These are phyloP conservation scores for Abrus pulchellus DNA, from an alignment of 306 rosid genomes.

Conservation along the genomic window DNA sequence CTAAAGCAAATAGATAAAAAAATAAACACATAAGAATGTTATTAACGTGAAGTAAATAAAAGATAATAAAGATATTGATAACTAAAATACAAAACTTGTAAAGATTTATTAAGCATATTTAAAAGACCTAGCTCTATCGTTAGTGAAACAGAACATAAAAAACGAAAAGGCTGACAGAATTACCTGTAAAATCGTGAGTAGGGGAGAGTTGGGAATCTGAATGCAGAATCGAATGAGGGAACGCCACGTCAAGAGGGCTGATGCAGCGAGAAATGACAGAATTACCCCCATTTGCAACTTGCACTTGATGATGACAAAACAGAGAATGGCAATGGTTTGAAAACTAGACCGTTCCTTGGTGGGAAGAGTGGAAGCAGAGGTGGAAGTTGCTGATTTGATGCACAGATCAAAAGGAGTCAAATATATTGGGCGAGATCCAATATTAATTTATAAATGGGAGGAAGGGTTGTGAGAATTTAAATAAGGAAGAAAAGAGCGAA, in stretches of 20 bases:
- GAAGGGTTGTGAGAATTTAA: not conserved
- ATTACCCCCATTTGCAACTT: slow-evolving; percentile 1
- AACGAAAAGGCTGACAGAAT: not conserved
- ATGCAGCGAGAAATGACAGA: slow-evolving; percentile 33
- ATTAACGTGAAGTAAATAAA: no score
- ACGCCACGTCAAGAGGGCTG: slow-evolving; percentile 36
- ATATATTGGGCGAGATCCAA: slow-evolving; percentile 18
- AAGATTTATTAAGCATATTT: no score
- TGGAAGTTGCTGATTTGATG: slow-evolving; percentile 26
- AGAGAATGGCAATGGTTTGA: not conserved
- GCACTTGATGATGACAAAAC: not conserved
- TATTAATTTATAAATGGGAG: not conserved
- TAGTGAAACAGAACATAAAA: not conserved
- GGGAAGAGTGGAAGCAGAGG: not conserved
- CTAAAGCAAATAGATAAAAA: no score
- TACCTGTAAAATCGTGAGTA: not conserved
- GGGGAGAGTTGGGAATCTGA: not conserved
- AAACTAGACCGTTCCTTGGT: not conserved
- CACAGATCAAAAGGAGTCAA: slow-evolving; percentile 13
- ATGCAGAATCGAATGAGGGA: slow-evolving; percentile 14
- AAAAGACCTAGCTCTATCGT: no score
- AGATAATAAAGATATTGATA: no score
- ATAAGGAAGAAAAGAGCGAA: slow-evolving; percentile 17
- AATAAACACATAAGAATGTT: no score
- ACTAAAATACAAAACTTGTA: no score